These are phyloP conservation scores for Phyllosticta citrichinensis DNA, from an alignment of 2,329 filamentous ascomycete genomes.

Conservation along the genomic window DNA sequence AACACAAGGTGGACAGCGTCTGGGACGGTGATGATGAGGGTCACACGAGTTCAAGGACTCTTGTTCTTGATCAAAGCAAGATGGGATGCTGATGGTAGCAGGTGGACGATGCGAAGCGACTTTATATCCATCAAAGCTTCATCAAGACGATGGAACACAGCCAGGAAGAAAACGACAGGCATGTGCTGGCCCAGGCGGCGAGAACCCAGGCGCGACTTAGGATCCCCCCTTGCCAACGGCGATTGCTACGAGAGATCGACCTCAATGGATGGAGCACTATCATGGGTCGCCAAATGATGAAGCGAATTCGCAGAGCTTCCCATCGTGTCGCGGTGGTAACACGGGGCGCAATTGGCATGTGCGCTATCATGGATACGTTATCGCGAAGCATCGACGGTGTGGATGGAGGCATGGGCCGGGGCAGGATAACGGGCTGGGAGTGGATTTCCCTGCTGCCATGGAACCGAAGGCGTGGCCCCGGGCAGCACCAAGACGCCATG, in stretches of 20 bases:
- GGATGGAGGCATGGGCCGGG: conserved; percentile 7
- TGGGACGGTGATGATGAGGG: not conserved
- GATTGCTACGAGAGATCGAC: not conserved
- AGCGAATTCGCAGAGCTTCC: not conserved
- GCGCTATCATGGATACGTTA: conserved; percentile 10
- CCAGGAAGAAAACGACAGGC: not conserved
- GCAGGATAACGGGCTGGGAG: conserved; percentile 8
- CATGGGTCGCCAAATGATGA: conserved; percentile 7
- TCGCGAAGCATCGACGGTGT: conserved; percentile 8
- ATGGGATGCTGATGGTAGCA: conserved; percentile 1
- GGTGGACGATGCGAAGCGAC: not conserved
- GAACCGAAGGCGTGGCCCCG: conserved; percentile 2
- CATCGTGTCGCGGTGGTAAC: conserved; percentile 5
- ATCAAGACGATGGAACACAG: not conserved
- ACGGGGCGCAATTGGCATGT: conserved; percentile 5
- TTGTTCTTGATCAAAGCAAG: not conserved
- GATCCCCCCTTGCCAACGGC: conserved; percentile 1
- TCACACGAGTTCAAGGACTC: not conserved
- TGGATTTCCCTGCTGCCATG: conserved; percentile 7
- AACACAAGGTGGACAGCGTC: not conserved
- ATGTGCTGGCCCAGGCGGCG: not conserved
- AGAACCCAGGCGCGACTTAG: conserved; percentile 3
- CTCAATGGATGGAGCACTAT: conserved; percentile 6
- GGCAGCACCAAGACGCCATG: conserved; percentile 1
- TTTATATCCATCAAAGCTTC: conserved; percentile 5